phyloP scores from a whole-genome alignment of 2,329 filamentous ascomycete species.

The Trichoderma semiorbis region DNA sequence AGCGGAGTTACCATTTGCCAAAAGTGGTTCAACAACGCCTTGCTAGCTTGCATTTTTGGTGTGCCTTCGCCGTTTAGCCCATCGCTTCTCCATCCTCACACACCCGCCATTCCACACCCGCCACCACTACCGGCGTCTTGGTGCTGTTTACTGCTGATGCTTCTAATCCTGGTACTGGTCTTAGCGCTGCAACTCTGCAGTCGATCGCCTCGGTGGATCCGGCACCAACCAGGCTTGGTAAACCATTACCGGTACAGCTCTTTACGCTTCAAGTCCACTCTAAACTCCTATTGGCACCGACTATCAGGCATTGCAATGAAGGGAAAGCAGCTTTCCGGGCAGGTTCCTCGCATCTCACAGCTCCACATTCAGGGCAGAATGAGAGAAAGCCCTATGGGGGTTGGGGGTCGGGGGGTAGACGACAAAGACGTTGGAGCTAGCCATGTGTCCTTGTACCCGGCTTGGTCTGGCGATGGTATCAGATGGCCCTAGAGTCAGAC shows the following conservation, averaged over 20 bases:
- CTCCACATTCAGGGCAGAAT: not conserved
- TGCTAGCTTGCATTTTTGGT: not conserved
- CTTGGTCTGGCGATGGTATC: not conserved
- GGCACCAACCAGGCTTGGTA: not conserved
- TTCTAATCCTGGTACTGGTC: not conserved
- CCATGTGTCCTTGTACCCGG: not conserved
- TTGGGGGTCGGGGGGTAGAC: not conserved
- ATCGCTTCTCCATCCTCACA: not conserved
- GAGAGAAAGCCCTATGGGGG: not conserved
- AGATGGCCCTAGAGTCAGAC: not conserved
- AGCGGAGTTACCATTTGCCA: not conserved
- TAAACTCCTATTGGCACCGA: not conserved
- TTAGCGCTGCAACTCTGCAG: not conserved
- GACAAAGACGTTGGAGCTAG: not conserved
- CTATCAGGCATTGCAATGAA: not conserved
- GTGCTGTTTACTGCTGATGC: slow-evolving; percentile 4
- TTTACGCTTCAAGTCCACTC: not conserved
- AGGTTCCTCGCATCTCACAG: not conserved
- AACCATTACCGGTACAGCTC: not conserved
- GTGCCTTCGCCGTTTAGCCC: not conserved
- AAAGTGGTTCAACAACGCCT: not conserved
- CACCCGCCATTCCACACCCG: not conserved
- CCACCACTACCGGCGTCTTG: not conserved
- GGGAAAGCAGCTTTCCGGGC: no score
- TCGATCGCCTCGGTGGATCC: not conserved